Evolutionary conservation across 306 rosid species (phyloP).

Genomic region (Castanea sativa): DNA sequence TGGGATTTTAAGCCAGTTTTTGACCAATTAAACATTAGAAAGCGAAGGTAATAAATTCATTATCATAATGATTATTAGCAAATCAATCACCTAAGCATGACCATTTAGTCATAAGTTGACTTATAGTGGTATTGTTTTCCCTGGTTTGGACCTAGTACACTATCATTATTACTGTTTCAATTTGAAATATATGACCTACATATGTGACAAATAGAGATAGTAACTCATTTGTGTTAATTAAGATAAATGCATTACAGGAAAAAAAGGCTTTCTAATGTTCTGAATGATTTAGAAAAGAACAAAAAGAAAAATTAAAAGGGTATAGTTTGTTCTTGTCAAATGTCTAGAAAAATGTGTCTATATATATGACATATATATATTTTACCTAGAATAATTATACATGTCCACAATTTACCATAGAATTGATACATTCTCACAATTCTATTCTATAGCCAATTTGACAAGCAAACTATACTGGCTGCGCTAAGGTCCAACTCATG

Average conservation of each 20-base stretch:
- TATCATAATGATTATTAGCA: background rate
- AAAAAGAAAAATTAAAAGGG: background rate
- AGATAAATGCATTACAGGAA: background rate
- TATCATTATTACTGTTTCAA: background rate
- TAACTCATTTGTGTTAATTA: background rate
- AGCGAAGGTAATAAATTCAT: background rate
- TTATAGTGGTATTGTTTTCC: background rate
- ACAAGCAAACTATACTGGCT: background rate
- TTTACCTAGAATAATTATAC: background rate
- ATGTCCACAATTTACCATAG: background rate
- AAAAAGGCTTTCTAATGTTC: background rate
- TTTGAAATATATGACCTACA: background rate
- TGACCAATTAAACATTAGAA: background rate
- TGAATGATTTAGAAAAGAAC: background rate
- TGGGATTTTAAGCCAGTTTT: background rate
- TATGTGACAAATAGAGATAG: background rate
- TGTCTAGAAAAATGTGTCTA: background rate
- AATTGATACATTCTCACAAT: background rate
- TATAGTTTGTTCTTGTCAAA: background rate
- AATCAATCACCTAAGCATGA: background rate
- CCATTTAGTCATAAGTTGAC: slow-evolving; percentile 9
- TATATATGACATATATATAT: no score
- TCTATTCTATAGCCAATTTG: background rate
- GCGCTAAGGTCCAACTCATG: background rate
- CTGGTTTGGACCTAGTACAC: background rate